phyloP scores from a whole-genome alignment of 1,139 yeast species.

The Suhomyces guaymorum region DNA sequence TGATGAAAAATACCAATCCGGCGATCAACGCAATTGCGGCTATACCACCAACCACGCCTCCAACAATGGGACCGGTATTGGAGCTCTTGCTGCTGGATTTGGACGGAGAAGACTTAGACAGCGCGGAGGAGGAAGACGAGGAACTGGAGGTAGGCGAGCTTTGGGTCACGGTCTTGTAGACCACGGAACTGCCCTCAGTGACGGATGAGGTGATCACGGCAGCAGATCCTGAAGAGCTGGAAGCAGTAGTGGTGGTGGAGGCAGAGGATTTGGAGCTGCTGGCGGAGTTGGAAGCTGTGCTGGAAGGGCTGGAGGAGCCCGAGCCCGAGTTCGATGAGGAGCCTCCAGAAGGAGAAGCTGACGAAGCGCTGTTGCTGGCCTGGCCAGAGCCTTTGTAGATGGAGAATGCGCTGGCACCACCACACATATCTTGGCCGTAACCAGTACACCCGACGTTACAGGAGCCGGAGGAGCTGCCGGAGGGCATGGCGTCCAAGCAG shows the following conservation, averaged over 20 bases:
- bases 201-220: constrained; percentile 13
- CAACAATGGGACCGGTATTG: constrained; percentile 59
- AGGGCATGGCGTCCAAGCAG: constrained; percentile 64
- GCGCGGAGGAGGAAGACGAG: constrained; percentile 8
- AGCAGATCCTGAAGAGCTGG: constrained; percentile 5
- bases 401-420: constrained; percentile 50
- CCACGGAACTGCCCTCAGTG: constrained; percentile 13
- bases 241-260: constrained; percentile 2
- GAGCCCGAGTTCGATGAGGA: constrained; percentile 11
- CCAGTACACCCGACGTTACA: constrained; percentile 57
- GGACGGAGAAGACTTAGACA: constrained; percentile 5
- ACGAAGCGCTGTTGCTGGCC: constrained; percentile 6
- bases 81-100: constrained; percentile 14
- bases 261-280: neutral
- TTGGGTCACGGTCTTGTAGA: constrained; percentile 19
- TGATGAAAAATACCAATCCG: constrained; percentile 45
- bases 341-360: constrained; percentile 6
- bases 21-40: constrained; percentile 51
- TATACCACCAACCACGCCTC: constrained; percentile 68
- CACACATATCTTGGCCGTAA: constrained; percentile 53
- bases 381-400: constrained; percentile 35
- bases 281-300: constrained; percentile 15
- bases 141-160: constrained; percentile 18
- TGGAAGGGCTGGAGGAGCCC: constrained; percentile 23
- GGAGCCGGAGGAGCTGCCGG: constrained; percentile 24